phyloP scores from a whole-genome alignment of 164 flowering plant genomes.

The Akebia trifoliata region DNA sequence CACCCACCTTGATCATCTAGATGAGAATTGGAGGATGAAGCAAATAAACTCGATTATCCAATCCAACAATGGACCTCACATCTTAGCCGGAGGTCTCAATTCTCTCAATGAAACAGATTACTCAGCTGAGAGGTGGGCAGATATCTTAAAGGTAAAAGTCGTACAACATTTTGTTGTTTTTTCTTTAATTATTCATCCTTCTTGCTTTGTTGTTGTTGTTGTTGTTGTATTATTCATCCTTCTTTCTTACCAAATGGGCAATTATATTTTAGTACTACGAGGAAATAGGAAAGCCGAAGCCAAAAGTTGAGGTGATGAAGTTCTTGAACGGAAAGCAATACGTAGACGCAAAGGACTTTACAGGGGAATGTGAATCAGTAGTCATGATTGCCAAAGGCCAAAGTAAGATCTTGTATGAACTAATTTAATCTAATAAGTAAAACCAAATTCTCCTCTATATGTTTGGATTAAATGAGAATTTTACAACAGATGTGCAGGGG shows the following conservation, averaged over 20 bases:
- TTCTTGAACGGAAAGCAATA: constrained; percentile 62
- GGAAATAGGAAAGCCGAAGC: constrained; percentile 91
- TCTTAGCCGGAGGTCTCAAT: constrained; percentile 87
- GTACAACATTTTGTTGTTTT: too few relatives aligned
- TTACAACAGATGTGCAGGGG: constrained; percentile 80
- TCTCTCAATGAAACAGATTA: constrained; percentile 90
- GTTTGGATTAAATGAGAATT: not conserved
- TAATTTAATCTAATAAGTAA: too few relatives aligned
- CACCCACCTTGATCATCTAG: constrained; percentile 89
- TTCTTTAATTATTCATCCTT: not conserved
- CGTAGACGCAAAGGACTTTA: constrained; percentile 80
- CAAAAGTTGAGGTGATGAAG: constrained; percentile 81
- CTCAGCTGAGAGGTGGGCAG: constrained; percentile 82
- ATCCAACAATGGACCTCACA: constrained; percentile 59
- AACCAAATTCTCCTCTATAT: too few relatives aligned
- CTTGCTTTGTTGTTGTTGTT: too few relatives aligned
- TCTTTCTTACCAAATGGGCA: too few relatives aligned
- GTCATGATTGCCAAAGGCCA: constrained; percentile 98
- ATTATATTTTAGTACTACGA: constrained; percentile 74
- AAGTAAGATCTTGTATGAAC: too few relatives aligned
- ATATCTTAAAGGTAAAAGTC: constrained; percentile 69
- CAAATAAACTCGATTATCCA: constrained; percentile 76
- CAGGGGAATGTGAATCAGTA: constrained; percentile 89
- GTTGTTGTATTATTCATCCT: too few relatives aligned
- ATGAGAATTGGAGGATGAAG: constrained; percentile 96